Evolutionary conservation across 306 rosid species (phyloP).

Genomic region (Mimosa bimucronata): DNA sequence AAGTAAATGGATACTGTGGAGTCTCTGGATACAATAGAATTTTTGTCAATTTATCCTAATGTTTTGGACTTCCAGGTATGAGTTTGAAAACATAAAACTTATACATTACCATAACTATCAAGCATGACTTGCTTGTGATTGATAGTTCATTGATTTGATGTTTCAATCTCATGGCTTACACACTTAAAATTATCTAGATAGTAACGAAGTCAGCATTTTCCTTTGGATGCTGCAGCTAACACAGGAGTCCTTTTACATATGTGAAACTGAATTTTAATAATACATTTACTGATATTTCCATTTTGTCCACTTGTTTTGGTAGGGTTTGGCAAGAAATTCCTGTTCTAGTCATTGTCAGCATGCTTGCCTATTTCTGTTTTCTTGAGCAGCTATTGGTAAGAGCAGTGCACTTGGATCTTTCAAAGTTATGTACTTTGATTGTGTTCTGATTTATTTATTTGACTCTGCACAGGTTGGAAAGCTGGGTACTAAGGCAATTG

Average conservation of each 20-base stretch:
- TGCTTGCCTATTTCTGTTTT: constrained; percentile 97
- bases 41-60: neutral
- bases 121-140: neutral
- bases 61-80: neutral
- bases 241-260: neutral
- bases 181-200: neutral
- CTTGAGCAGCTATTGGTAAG: constrained; percentile 98
- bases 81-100: constrained; percentile 21
- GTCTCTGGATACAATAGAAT: neutral
- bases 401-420: constrained; percentile 32
- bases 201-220: neutral
- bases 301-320: constrained; percentile 39
- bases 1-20: neutral
- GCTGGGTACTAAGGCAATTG: constrained; percentile 90
- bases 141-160: neutral
- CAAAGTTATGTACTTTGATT: constrained; percentile 22
- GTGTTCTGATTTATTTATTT: constrained; percentile 36
- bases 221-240: neutral
- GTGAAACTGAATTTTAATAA: neutral
- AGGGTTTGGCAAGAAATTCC: constrained; percentile 99
- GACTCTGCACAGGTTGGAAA: constrained; percentile 66
- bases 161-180: constrained; percentile 3
- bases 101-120: neutral
- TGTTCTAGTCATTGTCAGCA: constrained; percentile 90
- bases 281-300: constrained; percentile 22